phyloP scores from a whole-genome alignment of 2,329 filamentous ascomycete species.

The Aspergillus amoenus region DNA sequence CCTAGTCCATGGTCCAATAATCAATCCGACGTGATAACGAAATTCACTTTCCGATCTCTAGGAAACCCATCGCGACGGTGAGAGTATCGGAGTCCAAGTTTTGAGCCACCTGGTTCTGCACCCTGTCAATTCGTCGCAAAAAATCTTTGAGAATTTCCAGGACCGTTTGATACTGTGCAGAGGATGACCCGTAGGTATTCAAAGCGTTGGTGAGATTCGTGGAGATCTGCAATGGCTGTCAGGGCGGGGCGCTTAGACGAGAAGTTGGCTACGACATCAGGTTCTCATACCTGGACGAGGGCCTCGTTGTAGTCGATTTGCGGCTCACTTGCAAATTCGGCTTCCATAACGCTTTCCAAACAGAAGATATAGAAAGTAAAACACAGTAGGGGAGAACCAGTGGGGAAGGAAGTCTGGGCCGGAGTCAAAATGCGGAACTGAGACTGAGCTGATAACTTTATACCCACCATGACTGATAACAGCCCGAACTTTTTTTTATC shows the following conservation, averaged over 20 bases:
- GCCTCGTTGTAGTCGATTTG: constrained; percentile 20
- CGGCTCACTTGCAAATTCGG: neutral
- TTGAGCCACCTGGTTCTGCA: constrained; percentile 7
- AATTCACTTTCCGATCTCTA: constrained; percentile 26
- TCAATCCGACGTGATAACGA: neutral
- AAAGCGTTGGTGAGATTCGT: constrained; percentile 43
- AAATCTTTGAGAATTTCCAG: constrained; percentile 36
- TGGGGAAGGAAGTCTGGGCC: constrained; percentile 1
- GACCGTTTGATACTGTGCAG: constrained; percentile 38
- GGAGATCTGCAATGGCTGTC: constrained; percentile 33
- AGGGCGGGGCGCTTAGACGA: neutral
- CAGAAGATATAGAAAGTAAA: neutral
- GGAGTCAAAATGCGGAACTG: neutral
- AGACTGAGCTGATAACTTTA: neutral
- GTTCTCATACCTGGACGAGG: constrained; percentile 20
- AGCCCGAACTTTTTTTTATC: constrained; percentile 1
- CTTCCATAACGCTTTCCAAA: neutral
- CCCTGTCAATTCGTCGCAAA: constrained; percentile 30
- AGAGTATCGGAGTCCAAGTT: constrained; percentile 32
- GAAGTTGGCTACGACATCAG: neutral
- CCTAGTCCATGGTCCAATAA: neutral
- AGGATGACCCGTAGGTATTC: constrained; percentile 39
- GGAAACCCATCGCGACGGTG: constrained; percentile 33
- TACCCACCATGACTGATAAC: constrained; percentile 1
- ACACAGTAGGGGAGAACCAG: neutral